phyloP scores from a whole-genome alignment of 257 asterid species.

The Gentiana straminea region DNA sequence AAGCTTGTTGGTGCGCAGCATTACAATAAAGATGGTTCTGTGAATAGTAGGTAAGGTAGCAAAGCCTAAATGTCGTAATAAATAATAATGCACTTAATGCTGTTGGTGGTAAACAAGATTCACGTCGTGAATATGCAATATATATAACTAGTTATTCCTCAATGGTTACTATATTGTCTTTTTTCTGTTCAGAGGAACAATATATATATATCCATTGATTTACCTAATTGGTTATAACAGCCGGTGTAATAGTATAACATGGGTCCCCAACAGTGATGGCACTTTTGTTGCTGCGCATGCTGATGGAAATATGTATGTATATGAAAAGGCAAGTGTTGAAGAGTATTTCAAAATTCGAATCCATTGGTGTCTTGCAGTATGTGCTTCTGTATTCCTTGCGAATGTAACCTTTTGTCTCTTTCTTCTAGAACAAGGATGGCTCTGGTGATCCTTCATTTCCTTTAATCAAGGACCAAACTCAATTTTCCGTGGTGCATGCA shows the following conservation, averaged over 20 bases:
- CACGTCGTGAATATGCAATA: not conserved
- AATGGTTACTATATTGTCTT: too few relatives aligned
- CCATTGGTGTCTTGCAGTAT: not conserved
- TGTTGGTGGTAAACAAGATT: too few relatives aligned
- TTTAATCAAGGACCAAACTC: slow-evolving; percentile 83
- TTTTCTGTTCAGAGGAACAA: too few relatives aligned
- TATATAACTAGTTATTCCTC: too few relatives aligned
- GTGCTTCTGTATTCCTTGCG: not conserved
- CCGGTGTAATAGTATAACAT: slow-evolving; percentile 80
- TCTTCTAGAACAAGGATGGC: slow-evolving; percentile 75
- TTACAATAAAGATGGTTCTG: slow-evolving; percentile 91
- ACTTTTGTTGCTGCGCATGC: slow-evolving; percentile 83
- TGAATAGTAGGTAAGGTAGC: slow-evolving; percentile 41
- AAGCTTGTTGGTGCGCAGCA: slow-evolving; percentile 98
- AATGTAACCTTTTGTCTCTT: slow-evolving; percentile 3
- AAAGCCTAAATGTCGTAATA: not conserved
- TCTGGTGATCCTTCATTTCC: slow-evolving; percentile 97
- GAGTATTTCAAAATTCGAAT: not conserved
- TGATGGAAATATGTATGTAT: slow-evolving; percentile 80
- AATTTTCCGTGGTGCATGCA: slow-evolving; percentile 88
- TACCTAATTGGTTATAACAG: slow-evolving; percentile 38
- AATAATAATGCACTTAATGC: too few relatives aligned
- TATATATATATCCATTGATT: not conserved
- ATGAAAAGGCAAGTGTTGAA: slow-evolving; percentile 81
- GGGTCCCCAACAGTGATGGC: slow-evolving; percentile 96